Percentiles rank a stretch among this genome's conserved stretches.
These are phyloP conservation scores for Russula sp. DNA, from an alignment of 768 basidiomycete genomes.

Conservation along the genomic window DNA sequence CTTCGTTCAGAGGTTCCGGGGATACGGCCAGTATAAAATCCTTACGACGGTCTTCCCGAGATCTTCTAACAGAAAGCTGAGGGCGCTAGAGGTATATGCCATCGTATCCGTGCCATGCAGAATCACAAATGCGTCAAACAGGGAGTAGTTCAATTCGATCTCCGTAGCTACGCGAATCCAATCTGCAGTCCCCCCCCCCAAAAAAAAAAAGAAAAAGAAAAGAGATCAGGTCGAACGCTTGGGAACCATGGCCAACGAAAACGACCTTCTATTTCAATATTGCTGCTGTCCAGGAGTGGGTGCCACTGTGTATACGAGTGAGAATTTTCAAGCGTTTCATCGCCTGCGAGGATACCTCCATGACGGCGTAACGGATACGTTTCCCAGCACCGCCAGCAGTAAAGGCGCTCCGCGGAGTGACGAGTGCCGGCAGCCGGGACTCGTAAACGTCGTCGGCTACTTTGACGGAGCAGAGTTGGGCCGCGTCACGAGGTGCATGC, in stretches of 20 bases:
- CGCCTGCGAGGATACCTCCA: constrained; percentile 50
- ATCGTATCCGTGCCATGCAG: constrained; percentile 91
- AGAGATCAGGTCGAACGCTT: constrained; percentile 8
- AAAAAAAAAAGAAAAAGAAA: not conserved
- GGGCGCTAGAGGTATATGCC: constrained; percentile 82
- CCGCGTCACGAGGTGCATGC: constrained; percentile 5
- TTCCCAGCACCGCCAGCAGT: constrained; percentile 54
- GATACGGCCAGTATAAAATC: not conserved
- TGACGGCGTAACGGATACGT: constrained; percentile 77
- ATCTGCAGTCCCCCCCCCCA: constrained; percentile 38
- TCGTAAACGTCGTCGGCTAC: constrained; percentile 64
- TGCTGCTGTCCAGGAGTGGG: constrained; percentile 82
- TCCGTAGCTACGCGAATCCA: constrained; percentile 90
- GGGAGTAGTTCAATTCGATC: constrained; percentile 83
- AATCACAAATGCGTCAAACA: constrained; percentile 86
- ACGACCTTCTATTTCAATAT: constrained; percentile 74
- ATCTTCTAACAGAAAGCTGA: constrained; percentile 89
- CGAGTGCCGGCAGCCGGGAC: constrained; percentile 64
- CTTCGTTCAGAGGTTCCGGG: not conserved
- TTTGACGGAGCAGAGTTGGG: constrained; percentile 37
- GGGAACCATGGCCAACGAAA: not conserved
- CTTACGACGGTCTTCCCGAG: constrained; percentile 85
- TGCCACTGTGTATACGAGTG: constrained; percentile 56
- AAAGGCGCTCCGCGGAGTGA: constrained; percentile 67
- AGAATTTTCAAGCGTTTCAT: constrained; percentile 10